Percentiles rank a stretch among this genome's conserved stretches.
These are phyloP conservation scores for Yamadazyma diospyri DNA, from an alignment of 1,139 yeast species.

Conservation along the genomic window DNA sequence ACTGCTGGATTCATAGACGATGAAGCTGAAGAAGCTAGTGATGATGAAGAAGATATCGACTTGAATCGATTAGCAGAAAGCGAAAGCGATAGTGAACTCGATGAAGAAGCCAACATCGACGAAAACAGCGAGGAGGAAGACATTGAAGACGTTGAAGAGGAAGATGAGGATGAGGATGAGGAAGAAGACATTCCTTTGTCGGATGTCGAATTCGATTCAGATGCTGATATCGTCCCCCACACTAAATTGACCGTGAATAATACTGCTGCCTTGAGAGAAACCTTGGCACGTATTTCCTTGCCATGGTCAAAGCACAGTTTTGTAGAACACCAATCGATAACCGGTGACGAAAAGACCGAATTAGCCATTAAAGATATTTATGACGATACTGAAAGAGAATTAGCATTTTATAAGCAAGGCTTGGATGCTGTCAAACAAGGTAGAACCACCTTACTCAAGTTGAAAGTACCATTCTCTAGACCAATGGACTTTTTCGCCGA, in stretches of 20 bases:
- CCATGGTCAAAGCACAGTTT: conserved; percentile 74
- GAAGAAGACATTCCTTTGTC: conserved; percentile 72
- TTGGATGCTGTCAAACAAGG: conserved; percentile 78
- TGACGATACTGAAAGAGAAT: conserved; percentile 82
- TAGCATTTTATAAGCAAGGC: conserved; percentile 84
- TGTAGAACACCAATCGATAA: conserved; percentile 77
- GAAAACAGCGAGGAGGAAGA: conserved; percentile 45
- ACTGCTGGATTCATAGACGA: conserved; percentile 24
- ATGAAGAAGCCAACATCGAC: conserved; percentile 38
- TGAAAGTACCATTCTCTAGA: conserved; percentile 83
- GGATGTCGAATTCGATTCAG: conserved; percentile 78
- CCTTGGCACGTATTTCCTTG: conserved; percentile 62
- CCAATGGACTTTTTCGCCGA: conserved; percentile 97
- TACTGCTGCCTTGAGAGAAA: conserved; percentile 63
- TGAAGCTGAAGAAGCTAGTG: conserved; percentile 28
- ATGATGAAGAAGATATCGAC: conserved; percentile 39
- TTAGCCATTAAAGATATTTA: conserved; percentile 78
- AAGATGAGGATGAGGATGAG: conserved; percentile 38
- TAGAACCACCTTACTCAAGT: conserved; percentile 57
- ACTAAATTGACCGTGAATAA: conserved; percentile 82
- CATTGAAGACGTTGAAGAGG: conserved; percentile 43
- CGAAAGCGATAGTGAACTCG: conserved; percentile 40
- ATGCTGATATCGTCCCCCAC: conserved; percentile 86
- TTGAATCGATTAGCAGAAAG: conserved; percentile 57
- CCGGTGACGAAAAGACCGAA: conserved; percentile 58